Base-by-base conservation (phyloP, 2,329 filamentous ascomycete species). In the Ascochyta lentis region DNA sequence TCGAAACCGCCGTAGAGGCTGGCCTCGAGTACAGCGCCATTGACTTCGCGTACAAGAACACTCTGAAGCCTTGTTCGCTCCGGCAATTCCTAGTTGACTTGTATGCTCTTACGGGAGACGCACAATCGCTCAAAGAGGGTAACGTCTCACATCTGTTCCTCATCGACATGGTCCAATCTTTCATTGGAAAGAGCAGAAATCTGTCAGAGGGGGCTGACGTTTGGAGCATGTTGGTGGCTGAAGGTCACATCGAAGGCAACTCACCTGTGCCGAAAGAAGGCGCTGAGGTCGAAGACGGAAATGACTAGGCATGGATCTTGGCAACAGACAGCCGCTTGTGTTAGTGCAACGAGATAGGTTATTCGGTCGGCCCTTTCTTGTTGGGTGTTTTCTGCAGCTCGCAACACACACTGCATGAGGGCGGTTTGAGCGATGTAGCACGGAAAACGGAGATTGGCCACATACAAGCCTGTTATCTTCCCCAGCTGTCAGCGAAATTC, bases 1-100 rank as follows among this genome's bases (percentile, higher is more conserved):
- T 37, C 16, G 29, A 41, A 9, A 19, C 26, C 33, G 47, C 35
- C 15, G 19, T 46, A 5, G 9, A 37, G 5, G 35, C 12, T 23
- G 34, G 38, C 4, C 23, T 23, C n/a, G 22, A 29, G 12, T 49
- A 41, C 16, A 10, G 22, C 12, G 16, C 16, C 15, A 15, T 55
- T 23, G 46, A 39, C n/a, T 55, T 45, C 22, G 35, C 35, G 12
- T 50, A 50, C 37, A 35, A 45, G 24, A 41, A 42, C n/a, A 50
- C 46, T 3, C 29, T 35, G 19, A 29, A 31, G 16, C 46, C 46
- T 2, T 55, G 35, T 37, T 13, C 23, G 10, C 27, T 50, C 9
- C 52, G 41, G 3, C 29, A 34, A 6, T 50, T 50, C 29, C 16
- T 46, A 4, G 16, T 45, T 23, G 40, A 42, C 31, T 16, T 55